Evolutionary conservation across 495 filamentous ascomycete species (phyloP).

Genomic region (Hypoxylon lienhwacheense): DNA sequence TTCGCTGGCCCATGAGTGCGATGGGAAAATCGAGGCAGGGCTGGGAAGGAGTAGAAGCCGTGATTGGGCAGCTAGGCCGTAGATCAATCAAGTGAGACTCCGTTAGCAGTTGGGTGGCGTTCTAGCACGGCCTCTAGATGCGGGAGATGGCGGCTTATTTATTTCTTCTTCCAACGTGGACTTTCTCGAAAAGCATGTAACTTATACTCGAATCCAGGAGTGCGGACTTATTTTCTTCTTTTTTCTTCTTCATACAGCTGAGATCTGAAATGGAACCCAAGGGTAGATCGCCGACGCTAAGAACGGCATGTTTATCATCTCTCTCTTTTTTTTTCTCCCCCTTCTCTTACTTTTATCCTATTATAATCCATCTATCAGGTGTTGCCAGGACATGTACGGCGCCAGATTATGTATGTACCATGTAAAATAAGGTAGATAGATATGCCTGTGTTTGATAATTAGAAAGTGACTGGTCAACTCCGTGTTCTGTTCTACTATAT

Average conservation of each 20-base stretch:
- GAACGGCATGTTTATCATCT: conserved; percentile 6
- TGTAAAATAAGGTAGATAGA: no score
- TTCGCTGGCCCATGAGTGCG: conserved; percentile 28
- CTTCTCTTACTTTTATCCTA: no score
- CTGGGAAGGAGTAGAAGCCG: conserved; percentile 24
- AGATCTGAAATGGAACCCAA: conserved; percentile 9
- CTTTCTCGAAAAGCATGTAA: conserved; percentile 14
- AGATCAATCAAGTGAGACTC: conserved; percentile 42
- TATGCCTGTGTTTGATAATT: no score
- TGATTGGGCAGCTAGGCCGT: conserved; percentile 38
- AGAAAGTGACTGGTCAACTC: conserved; percentile 31
- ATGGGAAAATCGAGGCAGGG: conserved; percentile 34
- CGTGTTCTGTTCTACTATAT: no score
- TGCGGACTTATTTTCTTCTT: no score
- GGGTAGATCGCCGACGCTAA: conserved; percentile 4
- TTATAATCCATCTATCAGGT: no score
- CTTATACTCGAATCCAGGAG: conserved; percentile 13
- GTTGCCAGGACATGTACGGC: no score
- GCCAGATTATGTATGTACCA: no score
- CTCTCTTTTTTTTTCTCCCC: conserved; percentile 13
- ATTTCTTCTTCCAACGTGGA: conserved; percentile 25
- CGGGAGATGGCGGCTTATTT: conserved; percentile 33
- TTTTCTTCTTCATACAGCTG: conserved; percentile 15
- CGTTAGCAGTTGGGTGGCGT: conserved; percentile 34
- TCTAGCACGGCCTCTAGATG: conserved; percentile 26